A percentile compares a stretch with the other conserved stretches of the same genome.
These are phyloP conservation scores for Thielaviopsis populi DNA, from an alignment of 2,329 filamentous ascomycete species.

Conservation along the genomic window DNA sequence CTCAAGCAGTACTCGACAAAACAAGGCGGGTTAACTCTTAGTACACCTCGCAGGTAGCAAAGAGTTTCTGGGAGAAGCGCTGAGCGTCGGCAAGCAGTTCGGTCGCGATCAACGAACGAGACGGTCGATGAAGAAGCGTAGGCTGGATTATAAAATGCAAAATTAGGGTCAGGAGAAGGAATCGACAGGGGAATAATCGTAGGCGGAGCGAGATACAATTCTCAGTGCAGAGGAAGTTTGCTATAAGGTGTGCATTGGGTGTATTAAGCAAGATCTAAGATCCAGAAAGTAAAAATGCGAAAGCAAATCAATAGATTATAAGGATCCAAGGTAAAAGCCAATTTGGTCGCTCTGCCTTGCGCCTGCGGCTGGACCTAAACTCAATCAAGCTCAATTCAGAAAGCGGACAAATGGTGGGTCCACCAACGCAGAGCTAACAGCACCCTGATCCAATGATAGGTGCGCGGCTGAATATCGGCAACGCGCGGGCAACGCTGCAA, in stretches of 20 bases:
- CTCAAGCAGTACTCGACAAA: background rate
- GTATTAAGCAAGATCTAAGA: background rate
- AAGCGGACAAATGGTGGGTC: background rate
- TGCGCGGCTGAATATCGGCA: slow-evolving; percentile 9
- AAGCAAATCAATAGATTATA: background rate
- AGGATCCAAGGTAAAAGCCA: background rate
- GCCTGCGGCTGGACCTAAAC: slow-evolving; percentile 6
- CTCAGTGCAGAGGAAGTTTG: background rate
- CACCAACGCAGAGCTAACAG: background rate
- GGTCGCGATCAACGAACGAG: background rate
- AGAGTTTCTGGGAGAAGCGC: background rate
- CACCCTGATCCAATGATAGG: background rate
- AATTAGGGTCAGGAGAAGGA: background rate
- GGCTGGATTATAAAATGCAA: background rate
- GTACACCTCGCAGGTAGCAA: background rate
- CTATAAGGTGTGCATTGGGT: background rate
- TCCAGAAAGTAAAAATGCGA: background rate
- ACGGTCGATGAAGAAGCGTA: background rate
- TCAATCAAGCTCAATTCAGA: slow-evolving; percentile 1
- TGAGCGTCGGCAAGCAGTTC: background rate
- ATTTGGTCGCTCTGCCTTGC: slow-evolving; percentile 11
- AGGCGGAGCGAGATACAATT: background rate
- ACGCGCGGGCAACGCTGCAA: background rate
- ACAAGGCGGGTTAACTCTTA: background rate
- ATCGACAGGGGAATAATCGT: background rate